Evolutionary conservation across 2,329 filamentous ascomycete genomes (phyloP), one percentile per base, ranked within the genome.

Genomic region (Epicoccum nigrum): DNA sequence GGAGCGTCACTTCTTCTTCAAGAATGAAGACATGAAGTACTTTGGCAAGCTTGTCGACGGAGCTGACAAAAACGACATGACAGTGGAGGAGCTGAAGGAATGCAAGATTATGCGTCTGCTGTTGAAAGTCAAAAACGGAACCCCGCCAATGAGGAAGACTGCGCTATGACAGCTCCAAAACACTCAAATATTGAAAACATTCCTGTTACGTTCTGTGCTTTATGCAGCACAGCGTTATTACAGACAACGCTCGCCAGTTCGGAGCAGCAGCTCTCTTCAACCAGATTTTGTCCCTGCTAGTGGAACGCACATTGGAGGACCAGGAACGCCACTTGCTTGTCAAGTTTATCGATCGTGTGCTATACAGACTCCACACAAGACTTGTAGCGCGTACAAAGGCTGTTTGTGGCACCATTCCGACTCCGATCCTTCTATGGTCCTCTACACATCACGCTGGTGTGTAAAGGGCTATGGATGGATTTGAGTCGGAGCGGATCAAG

Each of bases 301-400:
- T 99, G 94, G 94, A 99, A 76, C 97, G 96, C 77, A 94, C 91
- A 0, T 79, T 99, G 15, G 95, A 99, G 74, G 94, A 99, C 58
- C 94, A 99, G 74, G 94, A 99, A 74, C 92, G 94, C 45, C 94
- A 99, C 82, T 80, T 99, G 74, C 84, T 99, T 21, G 95, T 99
- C 78, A 99, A 99, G 79, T 94, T 99, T 65, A 97, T 99, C 68
- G 95, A 99, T 72, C 89, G 94, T 76, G 92, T 99, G 54, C 84
- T 99, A 6, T 99, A 97, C 83, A 99, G 99, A 78, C 85, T 99
- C n/a, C n/a, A n/a, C n/a, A n/a, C n/a, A n/a, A n/a, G n/a, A n/a
- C n/a, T n/a, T n/a, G n/a, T n/a, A n/a, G n/a, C n/a, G n/a, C n/a
- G n/a, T n/a, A n/a, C n/a, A n/a, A n/a, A n/a, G n/a, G n/a, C n/a